Conservation (phyloP, 1,284 basidiomycete species). For the Fomitopsis palustris region DNA sequence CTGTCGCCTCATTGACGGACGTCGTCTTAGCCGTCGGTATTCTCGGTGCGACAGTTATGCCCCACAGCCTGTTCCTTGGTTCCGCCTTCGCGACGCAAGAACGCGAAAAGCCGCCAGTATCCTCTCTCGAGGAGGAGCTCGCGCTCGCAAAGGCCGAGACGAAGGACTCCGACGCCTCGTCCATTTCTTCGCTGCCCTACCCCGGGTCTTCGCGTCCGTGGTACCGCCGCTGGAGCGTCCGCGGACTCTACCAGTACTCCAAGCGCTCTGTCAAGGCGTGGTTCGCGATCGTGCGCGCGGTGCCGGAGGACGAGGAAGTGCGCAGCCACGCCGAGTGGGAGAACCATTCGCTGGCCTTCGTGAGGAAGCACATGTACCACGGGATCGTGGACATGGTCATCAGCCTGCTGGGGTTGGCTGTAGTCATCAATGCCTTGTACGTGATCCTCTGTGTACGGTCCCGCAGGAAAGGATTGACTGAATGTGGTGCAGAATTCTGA, state of each 20-base stretch:
- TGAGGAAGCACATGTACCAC: constrained; percentile 76
- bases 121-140: constrained; percentile 8
- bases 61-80: constrained; percentile 89
- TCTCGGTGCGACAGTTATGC: constrained; percentile 85
- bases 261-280: constrained; percentile 13
- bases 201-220: not conserved
- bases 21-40: constrained; percentile 70
- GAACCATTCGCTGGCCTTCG: constrained; percentile 67
- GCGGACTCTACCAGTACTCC: not conserved
- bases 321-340: constrained; percentile 36
- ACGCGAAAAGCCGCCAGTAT: constrained; percentile 38
- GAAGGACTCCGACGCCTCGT: constrained; percentile 6
- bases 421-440: constrained; percentile 83
- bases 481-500: constrained; percentile 50
- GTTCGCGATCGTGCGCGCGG: constrained; percentile 12
- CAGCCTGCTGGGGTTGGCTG: constrained; percentile 77
- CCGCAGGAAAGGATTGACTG: not conserved
- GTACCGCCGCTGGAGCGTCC: not conserved
- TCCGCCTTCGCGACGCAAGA: constrained; percentile 86
- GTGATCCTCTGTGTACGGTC: constrained; percentile 11
- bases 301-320: constrained; percentile 13
- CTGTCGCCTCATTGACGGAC: constrained; percentile 5
- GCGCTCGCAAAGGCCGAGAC: constrained; percentile 9
- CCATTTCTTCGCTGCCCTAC: not conserved
- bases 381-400: constrained; percentile 65